Base-by-base conservation (phyloP, 805 yeast genomes). In the Yamadazyma tumulicola region DNA sequence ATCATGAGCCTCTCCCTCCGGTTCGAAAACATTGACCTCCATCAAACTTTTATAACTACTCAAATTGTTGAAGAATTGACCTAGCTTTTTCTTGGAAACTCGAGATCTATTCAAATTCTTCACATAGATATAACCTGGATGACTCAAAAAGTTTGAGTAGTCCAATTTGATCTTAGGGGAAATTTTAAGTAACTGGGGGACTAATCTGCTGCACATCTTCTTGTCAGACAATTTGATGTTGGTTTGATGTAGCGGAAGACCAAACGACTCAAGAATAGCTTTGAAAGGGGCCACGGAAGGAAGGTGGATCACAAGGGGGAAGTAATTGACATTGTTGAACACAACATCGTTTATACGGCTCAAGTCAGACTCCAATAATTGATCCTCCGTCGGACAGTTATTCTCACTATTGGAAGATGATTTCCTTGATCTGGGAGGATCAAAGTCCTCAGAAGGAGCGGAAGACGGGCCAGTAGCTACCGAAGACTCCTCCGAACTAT, bases 101-200 rank as follows among this genome's bases (percentile, higher is more conserved):
- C n/a, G n/a, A 53, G 47, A 19, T 62, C 58, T 21, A 13, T 32
- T 31, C 19, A 77, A 51, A 13, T 77, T 77, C 37, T 77, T 68
- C 18, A 77, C 68, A 51, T 74, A 78, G 11, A 79, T 46, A 43
- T 72, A 71, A 1, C 83, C 84, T 1, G 85, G 85, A 41, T 74
- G 78, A 4, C 75, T 64, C 8, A 69, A 45, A 32, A 60, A 57
- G 14, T 47, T 47, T 7, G 57, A 41, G 43, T 61, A 62, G 39
- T 57, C 56, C 17, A 58, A 43, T 21, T 39, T 21, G 19, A 45
- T 19, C 4, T 36, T 32, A 8, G 35, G 19, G 3, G 27, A 38
- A 17, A 38, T 31, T 11, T 42, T 43, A n/a, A 38, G 11, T 8
- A 47, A 27, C 17, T 38, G 26, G 9, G 42, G 35, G 5, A 51